phyloP scores from a whole-genome alignment of 208 protist species.

The Naegleria fowleri region DNA sequence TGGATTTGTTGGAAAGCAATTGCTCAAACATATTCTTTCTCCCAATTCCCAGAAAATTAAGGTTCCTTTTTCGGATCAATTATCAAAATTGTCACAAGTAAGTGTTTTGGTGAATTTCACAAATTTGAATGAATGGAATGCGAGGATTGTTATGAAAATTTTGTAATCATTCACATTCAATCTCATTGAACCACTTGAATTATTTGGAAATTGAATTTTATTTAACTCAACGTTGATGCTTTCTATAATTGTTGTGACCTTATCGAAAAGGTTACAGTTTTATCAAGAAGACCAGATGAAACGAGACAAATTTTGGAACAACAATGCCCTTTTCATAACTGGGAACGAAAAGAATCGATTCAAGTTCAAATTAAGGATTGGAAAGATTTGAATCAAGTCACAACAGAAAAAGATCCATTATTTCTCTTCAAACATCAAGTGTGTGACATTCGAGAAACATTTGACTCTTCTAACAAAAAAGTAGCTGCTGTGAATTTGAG shows the following conservation, averaged over 20 bases:
- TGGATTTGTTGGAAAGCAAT: neutral
- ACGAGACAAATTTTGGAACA: neutral
- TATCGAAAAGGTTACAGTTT: neutral
- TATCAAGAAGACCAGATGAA: neutral
- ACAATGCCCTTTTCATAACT: neutral
- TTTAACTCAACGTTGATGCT: neutral
- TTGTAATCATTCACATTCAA: no score
- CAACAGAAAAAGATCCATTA: neutral
- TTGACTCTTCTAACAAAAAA: neutral
- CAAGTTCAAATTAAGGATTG: neutral
- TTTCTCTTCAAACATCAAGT: conserved; percentile 6
- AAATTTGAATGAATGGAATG: no score
- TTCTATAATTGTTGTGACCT: no score
- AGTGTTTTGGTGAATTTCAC: neutral
- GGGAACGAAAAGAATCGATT: neutral
- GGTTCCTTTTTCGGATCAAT: neutral
- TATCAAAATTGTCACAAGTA: neutral
- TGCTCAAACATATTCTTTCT: neutral
- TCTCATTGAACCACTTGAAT: no score
- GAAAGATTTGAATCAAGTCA: neutral
- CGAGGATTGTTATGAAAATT: no score
- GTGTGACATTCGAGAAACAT: neutral
- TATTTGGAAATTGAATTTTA: no score
- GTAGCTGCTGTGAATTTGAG: neutral
- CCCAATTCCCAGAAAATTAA: neutral